These are phyloP conservation scores for Nepenthes gracilis DNA, from an alignment of 148 eudicot genomes.

Conservation along the genomic window DNA sequence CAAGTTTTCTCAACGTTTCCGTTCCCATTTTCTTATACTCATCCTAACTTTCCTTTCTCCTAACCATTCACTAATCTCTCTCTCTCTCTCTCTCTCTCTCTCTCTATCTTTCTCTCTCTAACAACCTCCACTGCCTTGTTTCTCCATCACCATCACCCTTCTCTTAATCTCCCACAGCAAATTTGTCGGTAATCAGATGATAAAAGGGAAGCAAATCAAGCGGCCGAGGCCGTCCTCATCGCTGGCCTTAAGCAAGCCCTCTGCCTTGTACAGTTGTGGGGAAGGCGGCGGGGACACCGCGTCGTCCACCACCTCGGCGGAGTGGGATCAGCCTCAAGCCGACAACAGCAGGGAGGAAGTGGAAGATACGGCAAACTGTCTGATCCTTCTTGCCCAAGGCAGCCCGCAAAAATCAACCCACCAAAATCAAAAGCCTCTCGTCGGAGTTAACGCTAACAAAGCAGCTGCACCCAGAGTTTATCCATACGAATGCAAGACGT, in stretches of 20 bases:
- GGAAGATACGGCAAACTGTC: conserved; percentile 72
- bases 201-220: conserved; percentile 64
- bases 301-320: conserved; percentile 9
- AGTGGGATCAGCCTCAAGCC: neutral
- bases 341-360: conserved; percentile 27
- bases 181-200: neutral
- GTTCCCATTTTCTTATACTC: too few relatives aligned
- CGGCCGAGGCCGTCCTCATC: conserved; percentile 43
- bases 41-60: neutral
- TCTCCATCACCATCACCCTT: neutral
- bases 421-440: neutral
- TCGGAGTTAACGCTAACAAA: neutral
- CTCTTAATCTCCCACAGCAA: neutral
- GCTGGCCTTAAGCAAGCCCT: conserved; percentile 25
- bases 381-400: conserved; percentile 73
- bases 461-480: conserved; percentile 2
- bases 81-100: neutral
- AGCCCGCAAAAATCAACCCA: neutral
- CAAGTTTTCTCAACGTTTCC: too few relatives aligned
- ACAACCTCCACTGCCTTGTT: neutral
- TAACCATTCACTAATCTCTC: neutral
- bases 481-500: conserved; percentile 50
- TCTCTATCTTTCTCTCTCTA: neutral
- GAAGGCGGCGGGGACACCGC: conserved; percentile 4
- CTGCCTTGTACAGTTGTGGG: conserved; percentile 20